These are phyloP conservation scores for Komagataella mondaviorum DNA, from an alignment of 805 yeast species.

Conservation along the genomic window DNA sequence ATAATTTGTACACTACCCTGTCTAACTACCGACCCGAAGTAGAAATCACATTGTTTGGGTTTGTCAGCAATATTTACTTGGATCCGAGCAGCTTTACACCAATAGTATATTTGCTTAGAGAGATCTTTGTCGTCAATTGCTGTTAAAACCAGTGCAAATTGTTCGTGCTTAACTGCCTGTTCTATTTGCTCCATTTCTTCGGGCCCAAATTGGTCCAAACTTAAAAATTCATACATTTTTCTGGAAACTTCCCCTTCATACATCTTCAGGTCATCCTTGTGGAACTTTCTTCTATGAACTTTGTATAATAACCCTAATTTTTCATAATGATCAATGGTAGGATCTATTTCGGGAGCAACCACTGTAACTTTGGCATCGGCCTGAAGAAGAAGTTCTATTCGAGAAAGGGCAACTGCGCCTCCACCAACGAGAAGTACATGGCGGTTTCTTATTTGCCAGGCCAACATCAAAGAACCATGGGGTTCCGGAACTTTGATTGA, in stretches of 20 bases:
- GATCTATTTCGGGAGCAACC: constrained; percentile 29
- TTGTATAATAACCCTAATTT: constrained; percentile 26
- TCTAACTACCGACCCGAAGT: constrained; percentile 68
- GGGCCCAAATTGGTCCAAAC: constrained; percentile 10
- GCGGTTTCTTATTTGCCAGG: constrained; percentile 55
- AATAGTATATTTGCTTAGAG: constrained; percentile 42
- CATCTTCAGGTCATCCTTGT: constrained; percentile 32
- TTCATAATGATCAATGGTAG: constrained; percentile 18
- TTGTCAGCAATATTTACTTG: constrained; percentile 76
- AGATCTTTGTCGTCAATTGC: constrained; percentile 61
- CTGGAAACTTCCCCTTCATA: constrained; percentile 20
- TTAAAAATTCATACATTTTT: constrained; percentile 1
- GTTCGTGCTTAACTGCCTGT: constrained; percentile 19
- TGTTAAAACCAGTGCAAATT: constrained; percentile 55
- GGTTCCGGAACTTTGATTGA: constrained; percentile 14
- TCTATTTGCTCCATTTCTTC: constrained; percentile 19
- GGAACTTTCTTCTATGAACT: constrained; percentile 30
- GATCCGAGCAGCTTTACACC: constrained; percentile 28
- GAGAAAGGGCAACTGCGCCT: constrained; percentile 62
- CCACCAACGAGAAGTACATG: constrained; percentile 69
- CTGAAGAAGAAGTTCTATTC: constrained; percentile 51
- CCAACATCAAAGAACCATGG: constrained; percentile 47
- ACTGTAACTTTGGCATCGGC: constrained; percentile 66
- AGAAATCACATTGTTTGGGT: constrained; percentile 75
- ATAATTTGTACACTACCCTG: constrained; percentile 64